These are phyloP conservation scores for Ambrosia trifida DNA, from an alignment of 129 eudicot species.

Conservation along the genomic window DNA sequence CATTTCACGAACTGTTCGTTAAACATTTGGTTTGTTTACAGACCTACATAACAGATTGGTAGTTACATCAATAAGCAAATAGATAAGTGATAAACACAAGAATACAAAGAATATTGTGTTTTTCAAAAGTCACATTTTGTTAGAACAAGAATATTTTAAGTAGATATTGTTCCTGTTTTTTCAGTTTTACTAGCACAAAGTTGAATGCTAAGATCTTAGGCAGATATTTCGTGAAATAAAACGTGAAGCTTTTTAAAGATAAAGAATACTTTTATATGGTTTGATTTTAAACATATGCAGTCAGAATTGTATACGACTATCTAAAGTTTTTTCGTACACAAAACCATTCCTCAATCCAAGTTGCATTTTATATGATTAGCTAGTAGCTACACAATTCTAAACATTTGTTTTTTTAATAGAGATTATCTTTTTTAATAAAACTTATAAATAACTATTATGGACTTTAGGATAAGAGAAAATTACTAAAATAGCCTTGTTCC, in stretches of 20 bases:
- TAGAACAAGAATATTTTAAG: slow-evolving; percentile 24
- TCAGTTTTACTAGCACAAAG: slow-evolving; percentile 4
- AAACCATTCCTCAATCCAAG: no score
- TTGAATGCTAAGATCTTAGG: slow-evolving; percentile 19
- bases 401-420: no score
- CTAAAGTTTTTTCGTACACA: no score
- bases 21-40: no score
- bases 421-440: no score
- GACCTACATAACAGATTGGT: not conserved
- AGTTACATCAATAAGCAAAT: not conserved
- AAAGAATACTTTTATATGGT: slow-evolving; percentile 17
- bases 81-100: not conserved
- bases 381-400: no score
- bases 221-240: slow-evolving; percentile 17
- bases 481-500: no score
- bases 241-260: slow-evolving; percentile 23
- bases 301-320: not conserved
- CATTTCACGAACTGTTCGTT: no score
- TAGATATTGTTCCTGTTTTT: slow-evolving; percentile 23
- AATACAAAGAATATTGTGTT: slow-evolving; percentile 16
- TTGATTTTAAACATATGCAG: slow-evolving; percentile 10
- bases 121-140: slow-evolving; percentile 16
- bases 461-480: no score
- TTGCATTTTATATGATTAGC: no score
- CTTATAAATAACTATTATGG: no score